Conservation (phyloP, 1,284 basidiomycete species). For the Boletus coffeatus region DNA sequence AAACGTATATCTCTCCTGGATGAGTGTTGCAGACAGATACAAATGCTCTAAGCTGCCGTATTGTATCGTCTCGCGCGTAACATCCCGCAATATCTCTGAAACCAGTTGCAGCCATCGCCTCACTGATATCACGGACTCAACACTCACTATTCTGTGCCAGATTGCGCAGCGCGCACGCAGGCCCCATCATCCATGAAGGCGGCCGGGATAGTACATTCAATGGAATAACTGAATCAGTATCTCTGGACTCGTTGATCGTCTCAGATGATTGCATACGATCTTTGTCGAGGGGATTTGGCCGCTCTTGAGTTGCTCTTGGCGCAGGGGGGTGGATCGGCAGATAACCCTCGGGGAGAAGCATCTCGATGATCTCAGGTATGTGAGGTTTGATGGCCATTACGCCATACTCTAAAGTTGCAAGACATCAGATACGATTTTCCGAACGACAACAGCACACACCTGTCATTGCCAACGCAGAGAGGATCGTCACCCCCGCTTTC, state of each 20-base stretch:
- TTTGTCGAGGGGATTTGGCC: not conserved
- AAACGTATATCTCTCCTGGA: conserved; percentile 14
- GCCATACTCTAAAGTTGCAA: conserved; percentile 17
- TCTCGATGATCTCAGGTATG: conserved; percentile 15
- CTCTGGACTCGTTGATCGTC: not conserved
- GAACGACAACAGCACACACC: conserved; percentile 1
- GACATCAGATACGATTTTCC: not conserved
- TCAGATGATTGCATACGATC: not conserved
- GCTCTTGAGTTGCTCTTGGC: not conserved
- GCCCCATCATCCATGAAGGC: not conserved
- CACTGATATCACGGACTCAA: not conserved
- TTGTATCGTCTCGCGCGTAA: conserved; percentile 3
- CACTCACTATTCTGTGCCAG: conserved; percentile 16
- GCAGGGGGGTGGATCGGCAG: too few relatives aligned
- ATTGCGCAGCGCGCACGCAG: not conserved
- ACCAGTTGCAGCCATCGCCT: not conserved
- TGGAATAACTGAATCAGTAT: not conserved
- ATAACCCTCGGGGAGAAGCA: conserved; percentile 9
- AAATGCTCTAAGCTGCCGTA: conserved; percentile 19
- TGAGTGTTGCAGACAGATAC: conserved; percentile 15
- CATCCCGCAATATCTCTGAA: conserved; percentile 5
- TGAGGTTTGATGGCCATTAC: conserved; percentile 5
- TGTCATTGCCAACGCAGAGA: conserved; percentile 22
- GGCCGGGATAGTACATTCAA: not conserved
- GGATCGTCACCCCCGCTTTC: conserved; percentile 22